Conservation (phyloP, 2,329 filamentous ascomycete species). For the Atkinsonella hypoxylon region DNA sequence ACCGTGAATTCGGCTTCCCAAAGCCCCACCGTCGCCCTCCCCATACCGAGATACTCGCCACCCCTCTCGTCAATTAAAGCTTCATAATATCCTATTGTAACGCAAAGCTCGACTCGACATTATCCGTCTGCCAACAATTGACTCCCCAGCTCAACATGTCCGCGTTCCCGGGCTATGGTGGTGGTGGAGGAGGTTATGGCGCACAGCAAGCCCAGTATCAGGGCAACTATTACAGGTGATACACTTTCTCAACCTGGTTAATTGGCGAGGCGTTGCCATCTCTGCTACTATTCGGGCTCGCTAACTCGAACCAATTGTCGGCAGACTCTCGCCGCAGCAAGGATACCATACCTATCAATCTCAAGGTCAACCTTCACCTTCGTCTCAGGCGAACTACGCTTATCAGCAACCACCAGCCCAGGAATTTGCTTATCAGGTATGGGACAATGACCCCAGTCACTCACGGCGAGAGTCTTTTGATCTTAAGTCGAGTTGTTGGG, state of each 20-base stretch:
- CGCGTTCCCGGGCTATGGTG: slow-evolving; percentile 44
- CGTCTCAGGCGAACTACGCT: slow-evolving; percentile 36
- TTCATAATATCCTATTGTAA: not conserved
- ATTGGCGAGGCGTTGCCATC: not conserved
- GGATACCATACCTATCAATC: slow-evolving; percentile 29
- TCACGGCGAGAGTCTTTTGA: slow-evolving; percentile 11
- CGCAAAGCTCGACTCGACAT: not conserved
- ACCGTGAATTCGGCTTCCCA: not conserved
- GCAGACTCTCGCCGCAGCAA: slow-evolving; percentile 8
- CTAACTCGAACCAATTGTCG: not conserved
- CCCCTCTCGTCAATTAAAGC: not conserved
- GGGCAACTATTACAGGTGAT: slow-evolving; percentile 19
- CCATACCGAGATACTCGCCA: not conserved
- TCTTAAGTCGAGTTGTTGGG: not conserved
- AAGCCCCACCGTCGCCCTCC: not conserved
- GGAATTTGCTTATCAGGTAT: slow-evolving; percentile 28
- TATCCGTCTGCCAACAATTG: not conserved
- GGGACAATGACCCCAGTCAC: slow-evolving; percentile 14
- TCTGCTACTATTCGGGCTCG: not conserved
- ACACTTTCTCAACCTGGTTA: not conserved
- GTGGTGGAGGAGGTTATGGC: slow-evolving; percentile 30
- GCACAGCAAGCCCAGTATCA: slow-evolving; percentile 26
- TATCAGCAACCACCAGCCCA: slow-evolving; percentile 29
- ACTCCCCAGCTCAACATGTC: slow-evolving; percentile 35
- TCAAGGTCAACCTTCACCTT: slow-evolving; percentile 33